These are phyloP conservation scores for Xylaria arbuscula DNA, from an alignment of 2,329 filamentous ascomycete species.

Conservation along the genomic window DNA sequence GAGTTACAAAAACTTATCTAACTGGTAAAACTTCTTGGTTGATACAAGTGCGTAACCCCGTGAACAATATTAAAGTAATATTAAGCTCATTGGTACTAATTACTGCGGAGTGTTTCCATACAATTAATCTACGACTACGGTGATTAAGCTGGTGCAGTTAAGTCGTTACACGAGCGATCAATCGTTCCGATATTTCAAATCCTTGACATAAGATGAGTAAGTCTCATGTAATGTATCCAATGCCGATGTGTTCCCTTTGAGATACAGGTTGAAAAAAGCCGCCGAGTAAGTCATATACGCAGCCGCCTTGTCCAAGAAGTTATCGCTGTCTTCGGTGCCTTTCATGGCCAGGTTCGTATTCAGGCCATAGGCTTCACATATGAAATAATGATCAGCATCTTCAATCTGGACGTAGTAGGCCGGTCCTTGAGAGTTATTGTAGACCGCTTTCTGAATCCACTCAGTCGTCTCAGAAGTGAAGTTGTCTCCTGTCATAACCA, in stretches of 20 bases:
- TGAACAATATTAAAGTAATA: too few species aligned
- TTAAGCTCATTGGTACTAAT: too few species aligned
- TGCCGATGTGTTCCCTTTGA: slow-evolving; percentile 32
- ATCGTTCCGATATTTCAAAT: slow-evolving; percentile 25
- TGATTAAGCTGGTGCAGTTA: neutral
- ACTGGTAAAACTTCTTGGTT: too few species aligned
- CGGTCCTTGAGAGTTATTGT: slow-evolving; percentile 27
- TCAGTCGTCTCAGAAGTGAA: slow-evolving; percentile 34
- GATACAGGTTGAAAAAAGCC: slow-evolving; percentile 35
- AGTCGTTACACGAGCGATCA: neutral
- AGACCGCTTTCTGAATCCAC: slow-evolving; percentile 32
- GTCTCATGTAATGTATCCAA: slow-evolving; percentile 13
- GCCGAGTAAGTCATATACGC: slow-evolving; percentile 38
- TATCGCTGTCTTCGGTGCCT: slow-evolving; percentile 18
- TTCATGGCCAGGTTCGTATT: slow-evolving; percentile 27
- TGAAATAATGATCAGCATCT: slow-evolving; percentile 34
- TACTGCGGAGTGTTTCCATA: too few species aligned
- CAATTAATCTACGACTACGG: too few species aligned
- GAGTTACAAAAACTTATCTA: too few species aligned
- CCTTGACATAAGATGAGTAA: slow-evolving; percentile 20
- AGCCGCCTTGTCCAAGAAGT: slow-evolving; percentile 37
- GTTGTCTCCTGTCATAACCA: slow-evolving; percentile 38
- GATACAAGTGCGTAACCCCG: too few species aligned
- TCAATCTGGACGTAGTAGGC: slow-evolving; percentile 34
- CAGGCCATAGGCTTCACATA: slow-evolving; percentile 33